Base-by-base conservation (phyloP, 352 stramenopile species). In the Pythium monospermum region DNA sequence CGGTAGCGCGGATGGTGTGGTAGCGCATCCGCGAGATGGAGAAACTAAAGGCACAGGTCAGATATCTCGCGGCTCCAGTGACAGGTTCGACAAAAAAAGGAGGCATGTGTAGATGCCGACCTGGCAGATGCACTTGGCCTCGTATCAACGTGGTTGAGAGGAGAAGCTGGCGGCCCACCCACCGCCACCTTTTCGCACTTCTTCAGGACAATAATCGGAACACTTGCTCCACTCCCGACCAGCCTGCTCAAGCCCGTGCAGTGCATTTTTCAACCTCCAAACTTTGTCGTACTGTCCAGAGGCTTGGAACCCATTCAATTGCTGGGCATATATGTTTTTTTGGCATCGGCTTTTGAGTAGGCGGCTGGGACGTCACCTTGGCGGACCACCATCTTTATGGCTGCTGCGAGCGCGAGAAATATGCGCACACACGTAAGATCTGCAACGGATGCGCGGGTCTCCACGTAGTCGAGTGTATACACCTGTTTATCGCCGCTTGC, bases 221-320 rank as follows among this genome's bases (percentile, higher is more conserved):
- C 42, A 62, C 0, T 70, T 40, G 25, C 66, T 66, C 61, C 55
- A 68, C 10, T 51, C 44, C 3, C 54, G 48, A 6, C 52, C 64
- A 1, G 59, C 66, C 40, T 76, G 63, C 8, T 60, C 50, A 4
- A 73, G 21, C 1, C 66, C 65, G 28, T 75, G 73, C 2, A 75
- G 22, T 1, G 57, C 64, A 4, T 58, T 58, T 0, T 33, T 11
- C 0, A 78, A 51, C 0, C 26, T 21, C 49, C 59, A 73, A 11
- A 66, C 56, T 12, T 61, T 40, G 0, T 27, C 37, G 5, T 65
- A 35, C 3, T 47, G 6, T 2, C 33, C 36, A 8, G 40, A 0
- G 1, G 0, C 2, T 1, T 10, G 38, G 22, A 47, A 56, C 4
- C 46, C 46, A 1, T 11, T 16, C 12, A 61, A 37, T 19, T 21